A percentile compares a stretch with the other conserved stretches of the same genome.
Evolutionary conservation across 1,284 basidiomycete genomes (phyloP).

Genomic region (Rhodotorula sp.): DNA sequence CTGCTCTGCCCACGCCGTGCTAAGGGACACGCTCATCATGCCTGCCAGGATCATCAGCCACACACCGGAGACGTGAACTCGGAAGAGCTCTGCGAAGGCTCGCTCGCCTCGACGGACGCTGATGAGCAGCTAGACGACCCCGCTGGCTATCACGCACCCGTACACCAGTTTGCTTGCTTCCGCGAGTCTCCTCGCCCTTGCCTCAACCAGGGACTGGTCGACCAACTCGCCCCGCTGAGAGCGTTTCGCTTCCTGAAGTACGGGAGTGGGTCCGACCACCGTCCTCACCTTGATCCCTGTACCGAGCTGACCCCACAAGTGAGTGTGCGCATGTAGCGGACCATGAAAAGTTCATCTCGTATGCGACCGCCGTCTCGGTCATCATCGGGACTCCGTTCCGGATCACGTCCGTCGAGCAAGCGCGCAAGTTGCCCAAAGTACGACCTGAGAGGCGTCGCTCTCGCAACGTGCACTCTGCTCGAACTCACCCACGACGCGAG

Average conservation of each 20-base stretch:
- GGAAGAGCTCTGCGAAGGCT: too few relatives aligned
- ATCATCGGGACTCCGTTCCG: conserved; percentile 40
- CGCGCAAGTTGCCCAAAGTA: conserved; percentile 26
- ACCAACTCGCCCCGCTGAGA: conserved; percentile 15
- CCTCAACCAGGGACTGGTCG: conserved; percentile 28
- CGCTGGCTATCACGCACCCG: background rate
- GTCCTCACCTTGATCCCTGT: too few relatives aligned
- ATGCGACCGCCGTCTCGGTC: conserved; percentile 33
- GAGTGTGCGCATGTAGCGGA: conserved; percentile 1
- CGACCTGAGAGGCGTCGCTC: background rate
- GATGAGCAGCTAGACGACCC: background rate
- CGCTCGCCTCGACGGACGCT: background rate
- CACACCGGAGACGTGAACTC: too few relatives aligned
- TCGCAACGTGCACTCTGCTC: background rate
- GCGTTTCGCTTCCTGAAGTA: conserved; percentile 17
- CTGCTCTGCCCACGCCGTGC: too few relatives aligned
- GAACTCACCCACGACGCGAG: too few relatives aligned
- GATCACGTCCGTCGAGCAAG: conserved; percentile 35
- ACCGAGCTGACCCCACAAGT: too few relatives aligned
- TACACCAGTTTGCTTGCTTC: conserved; percentile 5
- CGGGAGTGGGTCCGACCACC: conserved; percentile 1
- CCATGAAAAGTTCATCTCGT: conserved; percentile 18
- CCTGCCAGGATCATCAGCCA: background rate
- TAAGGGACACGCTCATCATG: too few relatives aligned
- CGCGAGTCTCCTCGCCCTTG: conserved; percentile 26